These are phyloP conservation scores for Fusarium duplospermum DNA, from an alignment of 2,329 filamentous ascomycete genomes.

Conservation along the genomic window DNA sequence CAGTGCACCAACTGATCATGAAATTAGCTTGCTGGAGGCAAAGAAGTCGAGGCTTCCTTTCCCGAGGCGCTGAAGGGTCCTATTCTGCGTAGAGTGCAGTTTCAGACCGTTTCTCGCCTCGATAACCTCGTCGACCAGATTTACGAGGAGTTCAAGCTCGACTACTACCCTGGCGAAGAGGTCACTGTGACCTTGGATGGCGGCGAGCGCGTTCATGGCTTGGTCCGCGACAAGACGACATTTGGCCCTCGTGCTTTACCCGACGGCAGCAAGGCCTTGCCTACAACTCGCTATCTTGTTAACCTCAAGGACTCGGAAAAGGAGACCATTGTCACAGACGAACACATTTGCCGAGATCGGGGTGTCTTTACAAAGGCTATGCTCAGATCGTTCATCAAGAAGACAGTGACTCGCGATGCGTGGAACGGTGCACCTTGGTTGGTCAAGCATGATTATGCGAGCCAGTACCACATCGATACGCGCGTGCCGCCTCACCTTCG, in stretches of 20 bases:
- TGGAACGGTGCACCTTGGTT: constrained; percentile 98
- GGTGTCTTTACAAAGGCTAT: constrained; percentile 96
- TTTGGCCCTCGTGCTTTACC: constrained; percentile 70
- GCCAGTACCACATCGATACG: constrained; percentile 86
- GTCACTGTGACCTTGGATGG: constrained; percentile 79
- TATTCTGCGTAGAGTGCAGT: constrained; percentile 90
- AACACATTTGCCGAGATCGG: constrained; percentile 86
- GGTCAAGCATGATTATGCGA: constrained; percentile 87
- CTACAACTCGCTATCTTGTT: constrained; percentile 84
- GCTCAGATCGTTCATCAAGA: constrained; percentile 92
- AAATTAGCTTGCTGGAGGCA: constrained; percentile 77
- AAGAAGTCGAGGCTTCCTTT: constrained; percentile 91
- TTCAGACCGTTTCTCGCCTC: constrained; percentile 88
- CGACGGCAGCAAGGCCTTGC: constrained; percentile 77
- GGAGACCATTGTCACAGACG: constrained; percentile 82
- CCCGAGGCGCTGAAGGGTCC: constrained; percentile 92
- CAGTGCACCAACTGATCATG: constrained; percentile 23
- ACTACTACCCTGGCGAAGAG: constrained; percentile 90
- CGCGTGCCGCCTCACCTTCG: constrained; percentile 85
- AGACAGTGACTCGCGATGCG: constrained; percentile 89
- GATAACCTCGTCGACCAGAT: constrained; percentile 80
- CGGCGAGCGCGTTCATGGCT: constrained; percentile 76
- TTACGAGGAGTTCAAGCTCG: constrained; percentile 84
- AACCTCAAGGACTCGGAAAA: constrained; percentile 76
- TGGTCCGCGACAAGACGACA: constrained; percentile 86